Conservation (phyloP, 176 grass and related monocot genomes). For the Alloteropsis semialata region DNA sequence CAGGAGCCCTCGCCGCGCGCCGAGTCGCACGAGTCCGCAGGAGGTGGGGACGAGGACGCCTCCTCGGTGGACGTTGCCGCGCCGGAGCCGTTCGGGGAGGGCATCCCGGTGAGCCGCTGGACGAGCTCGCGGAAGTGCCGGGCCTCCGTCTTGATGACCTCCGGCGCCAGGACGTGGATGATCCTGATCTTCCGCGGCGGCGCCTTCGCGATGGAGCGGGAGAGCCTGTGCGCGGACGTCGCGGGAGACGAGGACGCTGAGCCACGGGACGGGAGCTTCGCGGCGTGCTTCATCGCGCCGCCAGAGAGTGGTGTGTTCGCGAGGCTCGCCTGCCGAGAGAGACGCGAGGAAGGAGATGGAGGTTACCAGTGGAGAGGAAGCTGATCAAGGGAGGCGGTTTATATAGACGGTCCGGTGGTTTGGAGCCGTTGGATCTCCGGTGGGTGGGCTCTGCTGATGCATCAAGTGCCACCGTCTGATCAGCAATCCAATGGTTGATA, state of each 20-base stretch:
- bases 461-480: neutral
- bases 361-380: neutral
- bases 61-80: neutral
- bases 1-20: neutral
- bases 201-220: conserved; percentile 39
- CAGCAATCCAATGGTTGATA: neutral
- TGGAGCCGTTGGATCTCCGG: conserved; percentile 32
- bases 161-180: conserved; percentile 55
- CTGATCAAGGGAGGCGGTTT: neutral
- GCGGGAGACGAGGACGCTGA: neutral
- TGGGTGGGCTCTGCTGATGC: neutral
- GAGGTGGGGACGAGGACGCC: neutral
- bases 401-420: neutral
- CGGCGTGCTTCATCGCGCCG: conserved; percentile 28
- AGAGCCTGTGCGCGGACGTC: conserved; percentile 13
- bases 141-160: conserved; percentile 67
- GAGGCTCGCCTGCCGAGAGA: neutral
- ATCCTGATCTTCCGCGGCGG: conserved; percentile 58
- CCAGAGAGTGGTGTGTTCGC: neutral
- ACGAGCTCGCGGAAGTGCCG: conserved; percentile 72
- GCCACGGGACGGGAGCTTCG: conserved; percentile 25
- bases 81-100: neutral
- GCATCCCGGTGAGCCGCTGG: conserved; percentile 67
- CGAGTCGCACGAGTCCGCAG: neutral
- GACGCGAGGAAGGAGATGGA: neutral